phyloP scores from a whole-genome alignment of 2,329 filamentous ascomycete species.

The Cercospora sojina region DNA sequence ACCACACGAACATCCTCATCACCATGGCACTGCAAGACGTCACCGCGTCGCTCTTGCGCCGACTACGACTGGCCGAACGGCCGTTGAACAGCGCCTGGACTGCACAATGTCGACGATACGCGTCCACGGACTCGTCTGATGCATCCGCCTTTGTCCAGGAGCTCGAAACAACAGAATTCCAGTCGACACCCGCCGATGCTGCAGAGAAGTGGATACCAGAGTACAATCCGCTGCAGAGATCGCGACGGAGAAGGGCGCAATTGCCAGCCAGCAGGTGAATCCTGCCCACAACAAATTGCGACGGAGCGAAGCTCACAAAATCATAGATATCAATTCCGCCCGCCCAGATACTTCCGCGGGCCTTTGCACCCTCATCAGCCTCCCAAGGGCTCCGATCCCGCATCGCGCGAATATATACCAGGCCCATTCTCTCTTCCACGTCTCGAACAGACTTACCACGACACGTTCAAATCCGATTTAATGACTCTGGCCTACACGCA shows the following conservation, averaged over 20 bases:
- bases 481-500: slow-evolving; percentile 88
- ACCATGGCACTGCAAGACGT: slow-evolving; percentile 37
- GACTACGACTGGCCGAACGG: slow-evolving; percentile 27
- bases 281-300: not conserved
- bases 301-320: not conserved
- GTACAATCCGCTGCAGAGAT: slow-evolving; percentile 48
- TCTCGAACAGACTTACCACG: slow-evolving; percentile 84
- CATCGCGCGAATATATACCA: slow-evolving; percentile 82
- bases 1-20: slow-evolving; percentile 6
- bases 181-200: slow-evolving; percentile 38
- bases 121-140: slow-evolving; percentile 25
- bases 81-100: slow-evolving; percentile 26
- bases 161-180: slow-evolving; percentile 43
- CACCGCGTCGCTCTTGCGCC: slow-evolving; percentile 33
- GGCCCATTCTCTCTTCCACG: slow-evolving; percentile 88
- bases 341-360: slow-evolving; percentile 91
- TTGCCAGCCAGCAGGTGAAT: slow-evolving; percentile 19
- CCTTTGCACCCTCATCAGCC: slow-evolving; percentile 91
- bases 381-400: slow-evolving; percentile 79
- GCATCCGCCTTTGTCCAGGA: slow-evolving; percentile 47
- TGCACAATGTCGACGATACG: slow-evolving; percentile 34
- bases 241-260: slow-evolving; percentile 35
- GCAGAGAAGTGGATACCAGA: slow-evolving; percentile 45
- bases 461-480: slow-evolving; percentile 81
- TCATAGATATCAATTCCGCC: slow-evolving; percentile 85